A percentile compares a stretch with the other conserved stretches of the same genome.
These are phyloP conservation scores for Xylariomycetidae sp. DNA, from an alignment of 2,329 filamentous ascomycete genomes.

Conservation along the genomic window DNA sequence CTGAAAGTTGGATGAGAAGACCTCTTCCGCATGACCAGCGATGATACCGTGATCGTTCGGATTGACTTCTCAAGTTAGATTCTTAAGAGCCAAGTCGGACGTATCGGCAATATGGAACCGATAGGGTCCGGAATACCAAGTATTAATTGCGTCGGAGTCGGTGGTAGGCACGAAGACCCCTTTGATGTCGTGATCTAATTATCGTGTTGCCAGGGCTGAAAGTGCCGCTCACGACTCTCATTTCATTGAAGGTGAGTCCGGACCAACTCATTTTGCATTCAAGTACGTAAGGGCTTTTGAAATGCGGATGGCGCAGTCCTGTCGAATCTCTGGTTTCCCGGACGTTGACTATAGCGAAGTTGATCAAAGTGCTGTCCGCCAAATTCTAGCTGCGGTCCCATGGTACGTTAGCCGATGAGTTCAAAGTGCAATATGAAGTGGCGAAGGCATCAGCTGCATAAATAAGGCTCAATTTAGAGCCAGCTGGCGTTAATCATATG, in stretches of 20 bases:
- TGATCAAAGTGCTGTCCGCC: slow-evolving; percentile 2
- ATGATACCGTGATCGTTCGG: slow-evolving; percentile 5
- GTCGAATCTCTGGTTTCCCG: not conserved
- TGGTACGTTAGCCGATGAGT: slow-evolving; percentile 1
- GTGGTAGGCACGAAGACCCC: not conserved
- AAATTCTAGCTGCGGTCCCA: slow-evolving; percentile 2
- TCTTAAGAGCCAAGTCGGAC: not conserved
- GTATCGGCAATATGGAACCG: not conserved
- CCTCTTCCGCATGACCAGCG: slow-evolving; percentile 2
- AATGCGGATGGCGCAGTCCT: not conserved
- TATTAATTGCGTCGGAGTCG: not conserved
- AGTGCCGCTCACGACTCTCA: slow-evolving; percentile 2
- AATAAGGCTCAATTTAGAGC: too few species aligned
- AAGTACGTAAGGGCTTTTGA: not conserved
- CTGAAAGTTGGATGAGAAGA: slow-evolving; percentile 1
- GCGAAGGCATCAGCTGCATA: too few species aligned
- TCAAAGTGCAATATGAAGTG: slow-evolving; percentile 1
- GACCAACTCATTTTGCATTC: slow-evolving; percentile 3
- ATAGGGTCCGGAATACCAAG: slow-evolving; percentile 2
- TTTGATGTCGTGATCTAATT: slow-evolving; percentile 1
- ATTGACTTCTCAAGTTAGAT: slow-evolving; percentile 3
- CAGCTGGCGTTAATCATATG: too few species aligned
- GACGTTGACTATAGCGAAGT: slow-evolving; percentile 3
- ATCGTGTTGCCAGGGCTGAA: slow-evolving; percentile 1
- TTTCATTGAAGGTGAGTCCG: slow-evolving; percentile 2